phyloP scores from a whole-genome alignment of 2,329 filamentous ascomycete species.

The Emmonsiellopsis sp. region DNA sequence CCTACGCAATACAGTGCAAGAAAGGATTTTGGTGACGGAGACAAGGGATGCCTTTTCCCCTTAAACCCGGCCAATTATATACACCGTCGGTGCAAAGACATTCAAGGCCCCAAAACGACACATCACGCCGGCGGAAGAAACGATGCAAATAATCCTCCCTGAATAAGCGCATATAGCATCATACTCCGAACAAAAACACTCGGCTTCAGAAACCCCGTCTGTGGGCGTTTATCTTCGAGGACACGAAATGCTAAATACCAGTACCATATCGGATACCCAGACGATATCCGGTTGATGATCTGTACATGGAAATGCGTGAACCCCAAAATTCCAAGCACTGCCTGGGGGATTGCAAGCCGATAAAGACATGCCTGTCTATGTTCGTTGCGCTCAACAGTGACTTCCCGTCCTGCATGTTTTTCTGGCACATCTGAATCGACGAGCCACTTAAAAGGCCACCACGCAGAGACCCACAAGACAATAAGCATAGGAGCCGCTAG shows the following conservation, averaged over 20 bases:
- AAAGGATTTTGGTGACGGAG: background rate
- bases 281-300: conserved; percentile 81
- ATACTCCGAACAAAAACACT: conserved; percentile 52
- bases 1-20: background rate
- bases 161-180: conserved; percentile 72
- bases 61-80: background rate
- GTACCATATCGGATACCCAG: conserved; percentile 84
- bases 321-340: conserved; percentile 60
- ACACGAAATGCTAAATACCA: conserved; percentile 56
- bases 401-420: conserved; percentile 6
- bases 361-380: conserved; percentile 23
- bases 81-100: background rate
- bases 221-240: conserved; percentile 13
- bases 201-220: conserved; percentile 8
- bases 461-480: conserved; percentile 55
- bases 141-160: conserved; percentile 73
- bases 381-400: background rate
- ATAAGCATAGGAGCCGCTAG: conserved; percentile 69
- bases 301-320: conserved; percentile 83
- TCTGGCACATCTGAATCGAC: conserved; percentile 10
- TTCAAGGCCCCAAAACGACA: background rate
- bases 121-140: conserved; percentile 79
- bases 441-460: conserved; percentile 30
- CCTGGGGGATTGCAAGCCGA: conserved; percentile 62
- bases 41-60: background rate